Conservation (phyloP, 345 rosid genomes). For the Clarkia xantiana region DNA sequence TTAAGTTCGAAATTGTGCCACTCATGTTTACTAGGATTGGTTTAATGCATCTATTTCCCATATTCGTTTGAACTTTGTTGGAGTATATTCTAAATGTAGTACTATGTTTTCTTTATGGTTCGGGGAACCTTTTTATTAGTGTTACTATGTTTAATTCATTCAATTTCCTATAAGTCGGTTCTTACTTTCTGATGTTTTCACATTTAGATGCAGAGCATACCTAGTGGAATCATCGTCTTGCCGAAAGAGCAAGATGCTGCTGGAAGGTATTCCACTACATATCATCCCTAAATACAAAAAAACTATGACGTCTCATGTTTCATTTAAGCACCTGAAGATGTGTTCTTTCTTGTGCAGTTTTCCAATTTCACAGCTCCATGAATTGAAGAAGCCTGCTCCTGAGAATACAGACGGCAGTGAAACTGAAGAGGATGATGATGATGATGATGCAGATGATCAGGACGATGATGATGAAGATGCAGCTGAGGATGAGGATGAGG, state of each 20-base stretch:
- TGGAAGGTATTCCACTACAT: conserved; percentile 19
- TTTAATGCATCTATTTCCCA: too few species aligned
- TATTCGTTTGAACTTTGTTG: too few species aligned
- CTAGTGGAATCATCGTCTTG: conserved; percentile 13
- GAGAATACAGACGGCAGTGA: conserved; percentile 35
- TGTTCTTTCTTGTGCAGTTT: conserved; percentile 21
- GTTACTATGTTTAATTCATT: too few species aligned
- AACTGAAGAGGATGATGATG: conserved; percentile 38
- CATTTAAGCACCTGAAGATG: too few species aligned
- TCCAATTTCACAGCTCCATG: conserved; percentile 22
- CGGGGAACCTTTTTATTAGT: too few species aligned
- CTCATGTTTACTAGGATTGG: too few species aligned
- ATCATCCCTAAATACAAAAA: neutral
- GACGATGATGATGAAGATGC: conserved; percentile 34
- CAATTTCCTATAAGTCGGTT: neutral
- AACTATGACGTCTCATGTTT: too few species aligned
- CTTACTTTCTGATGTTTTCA: conserved; percentile 7
- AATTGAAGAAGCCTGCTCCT: conserved; percentile 22
- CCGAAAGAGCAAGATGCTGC: conserved; percentile 12
- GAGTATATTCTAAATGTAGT: too few species aligned
- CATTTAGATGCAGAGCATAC: conserved; percentile 21
- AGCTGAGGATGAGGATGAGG: conserved; percentile 27
- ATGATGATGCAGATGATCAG: conserved; percentile 22
- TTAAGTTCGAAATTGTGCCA: too few species aligned
- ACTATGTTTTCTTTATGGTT: too few species aligned